Percentiles rank a stretch among this genome's conserved stretches.
phyloP scores from a whole-genome alignment of 139 green algal genomes.

The Coelastrella sp. region DNA sequence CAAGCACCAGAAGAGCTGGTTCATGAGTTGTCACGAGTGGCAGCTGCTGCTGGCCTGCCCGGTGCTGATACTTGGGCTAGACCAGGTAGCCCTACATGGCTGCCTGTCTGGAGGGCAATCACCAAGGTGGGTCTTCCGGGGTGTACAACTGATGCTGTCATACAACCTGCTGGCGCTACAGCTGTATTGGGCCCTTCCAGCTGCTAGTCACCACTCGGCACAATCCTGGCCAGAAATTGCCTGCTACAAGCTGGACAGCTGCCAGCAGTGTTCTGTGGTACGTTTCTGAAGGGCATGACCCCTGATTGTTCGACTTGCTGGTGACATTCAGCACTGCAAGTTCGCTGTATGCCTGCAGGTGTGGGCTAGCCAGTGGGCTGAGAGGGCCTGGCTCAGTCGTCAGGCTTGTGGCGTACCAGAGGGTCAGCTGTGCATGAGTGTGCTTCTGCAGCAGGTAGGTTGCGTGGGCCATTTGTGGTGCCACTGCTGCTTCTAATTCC shows the following conservation, averaged over 20 bases:
- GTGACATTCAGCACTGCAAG: no score
- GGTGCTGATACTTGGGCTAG: conserved; percentile 29
- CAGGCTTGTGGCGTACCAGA: conserved; percentile 76
- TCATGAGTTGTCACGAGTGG: conserved; percentile 33
- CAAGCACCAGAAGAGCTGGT: conserved; percentile 28
- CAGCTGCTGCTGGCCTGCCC: conserved; percentile 32
- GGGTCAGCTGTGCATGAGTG: conserved; percentile 82
- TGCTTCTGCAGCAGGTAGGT: conserved; percentile 76
- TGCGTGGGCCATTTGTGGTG: neutral
- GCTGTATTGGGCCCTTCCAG: conserved; percentile 45
- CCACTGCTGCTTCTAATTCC: neutral
- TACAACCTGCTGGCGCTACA: conserved; percentile 34
- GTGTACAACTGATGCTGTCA: neutral
- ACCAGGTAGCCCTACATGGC: conserved; percentile 10
- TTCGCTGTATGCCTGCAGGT: conserved; percentile 51
- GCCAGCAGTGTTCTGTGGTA: no score
- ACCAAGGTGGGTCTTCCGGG: conserved; percentile 7
- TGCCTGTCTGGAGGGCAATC: conserved; percentile 13
- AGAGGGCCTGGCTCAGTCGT: conserved; percentile 80
- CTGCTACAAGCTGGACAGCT: no score
- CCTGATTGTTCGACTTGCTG: no score
- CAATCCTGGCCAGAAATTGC: no score
- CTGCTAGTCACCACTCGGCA: neutral
- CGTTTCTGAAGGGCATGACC: no score
- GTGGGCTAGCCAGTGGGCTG: conserved; percentile 90